Percentiles rank a stretch among this genome's conserved stretches.
Conservation (phyloP, 495 filamentous ascomycete species). For the Xylaria nigripes region DNA sequence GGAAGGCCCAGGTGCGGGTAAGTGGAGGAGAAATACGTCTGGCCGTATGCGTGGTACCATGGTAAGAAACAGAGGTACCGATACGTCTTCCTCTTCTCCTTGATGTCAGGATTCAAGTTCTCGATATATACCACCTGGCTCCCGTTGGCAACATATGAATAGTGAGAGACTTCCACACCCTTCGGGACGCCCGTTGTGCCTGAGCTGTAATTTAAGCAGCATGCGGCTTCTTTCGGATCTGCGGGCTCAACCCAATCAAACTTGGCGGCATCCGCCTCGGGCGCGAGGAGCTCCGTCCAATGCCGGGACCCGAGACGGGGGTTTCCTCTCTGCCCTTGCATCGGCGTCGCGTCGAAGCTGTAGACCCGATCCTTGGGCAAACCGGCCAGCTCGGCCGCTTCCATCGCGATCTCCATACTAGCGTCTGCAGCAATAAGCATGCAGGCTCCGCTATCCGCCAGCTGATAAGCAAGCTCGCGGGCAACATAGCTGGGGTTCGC, state of each 20-base stretch:
- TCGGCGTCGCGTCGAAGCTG: conserved; percentile 39
- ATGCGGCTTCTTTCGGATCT: conserved; percentile 28
- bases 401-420: conserved; percentile 51
- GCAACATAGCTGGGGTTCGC: conserved; percentile 69
- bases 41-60: conserved; percentile 63
- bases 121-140: conserved; percentile 43
- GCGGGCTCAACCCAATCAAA: conserved; percentile 37
- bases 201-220: conserved; percentile 60
- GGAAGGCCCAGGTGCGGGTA: conserved; percentile 31
- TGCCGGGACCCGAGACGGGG: conserved; percentile 29
- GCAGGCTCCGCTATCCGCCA: conserved; percentile 58
- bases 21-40: conserved; percentile 38
- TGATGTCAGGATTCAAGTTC: conserved; percentile 36
- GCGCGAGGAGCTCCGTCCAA: conserved; percentile 36
- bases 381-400: conserved; percentile 60
- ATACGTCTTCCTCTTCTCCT: conserved; percentile 22
- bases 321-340: conserved; percentile 33
- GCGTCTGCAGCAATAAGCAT: conserved; percentile 52
- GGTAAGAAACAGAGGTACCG: conserved; percentile 52
- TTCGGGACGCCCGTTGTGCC: conserved; percentile 82
- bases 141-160: conserved; percentile 63
- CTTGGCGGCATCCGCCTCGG: conserved; percentile 32
- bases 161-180: conserved; percentile 71
- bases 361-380: conserved; percentile 46
- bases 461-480: conserved; percentile 61